Conservation (phyloP, 345 rosid species). For the Eucalyptus sideroxylon region DNA sequence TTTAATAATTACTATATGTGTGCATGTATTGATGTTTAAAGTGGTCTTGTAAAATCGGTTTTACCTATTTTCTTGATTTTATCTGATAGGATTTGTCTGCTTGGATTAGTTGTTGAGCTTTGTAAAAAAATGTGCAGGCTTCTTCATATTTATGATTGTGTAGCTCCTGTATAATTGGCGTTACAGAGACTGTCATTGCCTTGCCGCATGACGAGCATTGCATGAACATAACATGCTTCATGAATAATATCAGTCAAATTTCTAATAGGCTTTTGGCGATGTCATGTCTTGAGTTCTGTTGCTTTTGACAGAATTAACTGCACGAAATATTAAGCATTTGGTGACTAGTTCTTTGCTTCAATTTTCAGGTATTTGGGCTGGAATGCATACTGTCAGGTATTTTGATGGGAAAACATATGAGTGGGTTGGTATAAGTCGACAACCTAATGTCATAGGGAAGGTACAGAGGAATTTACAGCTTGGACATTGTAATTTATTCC, state of each 20-base stretch:
- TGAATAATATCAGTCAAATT: background rate
- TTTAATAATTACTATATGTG: background rate
- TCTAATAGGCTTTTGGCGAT: background rate
- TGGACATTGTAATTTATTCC: background rate
- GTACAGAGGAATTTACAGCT: constrained; percentile 10
- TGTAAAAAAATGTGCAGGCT: background rate
- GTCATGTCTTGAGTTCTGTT: background rate
- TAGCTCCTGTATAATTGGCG: background rate
- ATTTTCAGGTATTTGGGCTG: constrained; percentile 89
- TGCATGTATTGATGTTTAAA: background rate
- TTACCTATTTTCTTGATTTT: background rate
- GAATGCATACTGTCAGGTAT: constrained; percentile 91
- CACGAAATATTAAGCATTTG: background rate
- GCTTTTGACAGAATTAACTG: background rate
- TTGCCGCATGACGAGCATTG: background rate
- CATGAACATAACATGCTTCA: background rate
- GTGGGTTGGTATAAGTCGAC: constrained; percentile 98
- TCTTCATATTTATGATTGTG: background rate
- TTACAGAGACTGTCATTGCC: background rate
- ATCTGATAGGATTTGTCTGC: background rate
- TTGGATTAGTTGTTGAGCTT: background rate
- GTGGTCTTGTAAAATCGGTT: background rate
- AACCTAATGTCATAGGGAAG: constrained; percentile 84
- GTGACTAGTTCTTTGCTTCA: background rate
- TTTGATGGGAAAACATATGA: constrained; percentile 96